Evolutionary conservation across 306 rosid genomes (phyloP).

Genomic region (Echinosophora koreensis): DNA sequence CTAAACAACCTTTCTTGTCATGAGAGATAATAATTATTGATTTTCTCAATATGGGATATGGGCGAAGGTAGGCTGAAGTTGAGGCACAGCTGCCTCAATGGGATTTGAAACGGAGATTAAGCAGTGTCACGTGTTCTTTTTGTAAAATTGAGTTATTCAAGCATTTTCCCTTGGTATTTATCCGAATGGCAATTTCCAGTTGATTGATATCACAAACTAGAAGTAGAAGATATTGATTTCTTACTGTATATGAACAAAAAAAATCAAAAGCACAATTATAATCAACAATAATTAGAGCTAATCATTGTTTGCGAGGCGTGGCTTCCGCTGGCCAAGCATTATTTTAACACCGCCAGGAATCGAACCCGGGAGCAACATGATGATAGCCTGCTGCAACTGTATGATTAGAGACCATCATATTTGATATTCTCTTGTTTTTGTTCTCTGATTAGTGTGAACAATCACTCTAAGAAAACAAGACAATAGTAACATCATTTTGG

Average conservation of each 20-base stretch:
- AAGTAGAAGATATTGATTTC: not conserved
- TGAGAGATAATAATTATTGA: too few relatives aligned
- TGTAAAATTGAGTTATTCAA: not conserved
- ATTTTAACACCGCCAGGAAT: too few relatives aligned
- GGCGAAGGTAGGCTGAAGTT: too few relatives aligned
- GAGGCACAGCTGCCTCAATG: too few relatives aligned
- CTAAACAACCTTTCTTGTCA: too few relatives aligned
- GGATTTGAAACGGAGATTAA: too few relatives aligned
- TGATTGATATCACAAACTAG: not conserved
- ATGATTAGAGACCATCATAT: not conserved
- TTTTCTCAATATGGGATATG: too few relatives aligned
- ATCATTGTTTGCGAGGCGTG: too few relatives aligned
- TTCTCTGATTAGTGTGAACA: slow-evolving; percentile 12
- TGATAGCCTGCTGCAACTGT: slow-evolving; percentile 17
- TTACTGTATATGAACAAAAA: not conserved
- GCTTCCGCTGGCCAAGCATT: too few relatives aligned
- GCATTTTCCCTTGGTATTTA: not conserved
- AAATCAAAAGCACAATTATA: not conserved
- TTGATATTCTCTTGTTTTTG: not conserved
- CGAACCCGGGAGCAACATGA: not conserved
- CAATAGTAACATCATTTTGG: slow-evolving; percentile 10
- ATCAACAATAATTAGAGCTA: not conserved
- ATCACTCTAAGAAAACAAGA: slow-evolving; percentile 27
- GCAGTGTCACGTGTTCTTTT: not conserved
- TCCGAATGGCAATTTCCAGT: not conserved